These are phyloP conservation scores for Spathaspora jeffriesii DNA, from an alignment of 1,139 yeast species.

Conservation along the genomic window DNA sequence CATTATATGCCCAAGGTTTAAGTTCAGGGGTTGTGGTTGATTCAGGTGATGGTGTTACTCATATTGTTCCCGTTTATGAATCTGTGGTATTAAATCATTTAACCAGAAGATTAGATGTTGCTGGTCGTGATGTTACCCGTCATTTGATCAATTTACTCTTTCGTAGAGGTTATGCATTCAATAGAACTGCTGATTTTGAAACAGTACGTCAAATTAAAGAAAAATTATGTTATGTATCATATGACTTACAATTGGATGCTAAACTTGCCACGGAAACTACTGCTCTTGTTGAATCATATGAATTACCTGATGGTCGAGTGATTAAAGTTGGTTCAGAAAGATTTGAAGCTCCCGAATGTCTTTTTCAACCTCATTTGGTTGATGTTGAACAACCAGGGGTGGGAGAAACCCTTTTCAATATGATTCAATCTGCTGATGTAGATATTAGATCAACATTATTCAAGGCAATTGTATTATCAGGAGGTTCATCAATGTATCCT, in stretches of 20 bases:
- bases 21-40: slow-evolving; percentile 99
- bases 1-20: slow-evolving; percentile 95
- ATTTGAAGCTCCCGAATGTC: slow-evolving; percentile 97
- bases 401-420: slow-evolving; percentile 89
- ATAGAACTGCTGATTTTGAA: slow-evolving; percentile 98
- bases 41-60: slow-evolving; percentile 89
- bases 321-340: slow-evolving; percentile 95
- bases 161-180: slow-evolving; percentile 97
- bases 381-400: slow-evolving; percentile 98
- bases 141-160: slow-evolving; percentile 86
- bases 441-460: slow-evolving; percentile 88
- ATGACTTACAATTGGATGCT: slow-evolving; percentile 87
- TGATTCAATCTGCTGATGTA: slow-evolving; percentile 92
- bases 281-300: slow-evolving; percentile 85
- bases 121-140: slow-evolving; percentile 97
- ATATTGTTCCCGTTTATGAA: slow-evolving; percentile 97
- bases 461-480: slow-evolving; percentile 92
- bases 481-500: slow-evolving; percentile 99
- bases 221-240: slow-evolving; percentile 92
- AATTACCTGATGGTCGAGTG: slow-evolving; percentile 94
- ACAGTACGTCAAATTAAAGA: slow-evolving; percentile 98
- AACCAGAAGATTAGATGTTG: slow-evolving; percentile 92
- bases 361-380: slow-evolving; percentile 96
- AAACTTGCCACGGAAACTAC: slow-evolving; percentile 93
- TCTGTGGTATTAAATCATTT: slow-evolving; percentile 93